These are phyloP conservation scores for Albophoma yamanashiensis DNA, from an alignment of 2,329 filamentous ascomycete genomes.

Conservation along the genomic window DNA sequence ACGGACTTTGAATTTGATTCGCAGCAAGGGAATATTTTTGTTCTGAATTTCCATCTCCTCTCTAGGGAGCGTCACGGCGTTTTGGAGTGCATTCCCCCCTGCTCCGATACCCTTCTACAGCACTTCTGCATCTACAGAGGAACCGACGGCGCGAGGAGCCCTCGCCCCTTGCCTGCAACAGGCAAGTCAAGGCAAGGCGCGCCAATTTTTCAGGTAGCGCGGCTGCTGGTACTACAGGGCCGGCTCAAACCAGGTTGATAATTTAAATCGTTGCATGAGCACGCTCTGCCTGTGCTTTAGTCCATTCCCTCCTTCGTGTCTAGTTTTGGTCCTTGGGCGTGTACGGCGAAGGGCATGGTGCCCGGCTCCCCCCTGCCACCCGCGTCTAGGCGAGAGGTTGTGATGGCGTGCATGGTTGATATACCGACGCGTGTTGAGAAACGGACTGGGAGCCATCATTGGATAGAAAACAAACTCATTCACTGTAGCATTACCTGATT, in stretches of 20 bases:
- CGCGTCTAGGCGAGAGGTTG: conserved; percentile 9
- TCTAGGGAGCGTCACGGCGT: conserved; percentile 16
- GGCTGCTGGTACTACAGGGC: background rate
- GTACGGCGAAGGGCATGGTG: background rate
- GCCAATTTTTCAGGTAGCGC: background rate
- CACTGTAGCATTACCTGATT: background rate
- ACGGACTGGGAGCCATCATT: background rate
- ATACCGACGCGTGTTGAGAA: background rate
- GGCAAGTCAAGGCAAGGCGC: background rate
- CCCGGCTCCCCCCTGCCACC: conserved; percentile 12
- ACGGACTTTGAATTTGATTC: conserved; percentile 1
- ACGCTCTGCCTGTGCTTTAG: background rate
- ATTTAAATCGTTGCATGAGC: background rate
- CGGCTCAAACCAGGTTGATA: background rate
- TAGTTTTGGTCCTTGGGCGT: background rate
- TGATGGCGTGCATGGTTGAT: background rate
- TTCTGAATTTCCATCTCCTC: conserved; percentile 6
- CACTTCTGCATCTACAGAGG: conserved; percentile 16
- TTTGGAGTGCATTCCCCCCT: conserved; percentile 15
- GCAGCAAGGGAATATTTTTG: background rate
- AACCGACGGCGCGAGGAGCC: background rate
- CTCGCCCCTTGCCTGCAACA: background rate
- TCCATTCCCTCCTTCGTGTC: background rate
- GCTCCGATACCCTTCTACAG: conserved; percentile 21
- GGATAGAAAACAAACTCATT: background rate